Base-by-base conservation (phyloP, 768 basidiomycete species). In the Phylloporus sp. region DNA sequence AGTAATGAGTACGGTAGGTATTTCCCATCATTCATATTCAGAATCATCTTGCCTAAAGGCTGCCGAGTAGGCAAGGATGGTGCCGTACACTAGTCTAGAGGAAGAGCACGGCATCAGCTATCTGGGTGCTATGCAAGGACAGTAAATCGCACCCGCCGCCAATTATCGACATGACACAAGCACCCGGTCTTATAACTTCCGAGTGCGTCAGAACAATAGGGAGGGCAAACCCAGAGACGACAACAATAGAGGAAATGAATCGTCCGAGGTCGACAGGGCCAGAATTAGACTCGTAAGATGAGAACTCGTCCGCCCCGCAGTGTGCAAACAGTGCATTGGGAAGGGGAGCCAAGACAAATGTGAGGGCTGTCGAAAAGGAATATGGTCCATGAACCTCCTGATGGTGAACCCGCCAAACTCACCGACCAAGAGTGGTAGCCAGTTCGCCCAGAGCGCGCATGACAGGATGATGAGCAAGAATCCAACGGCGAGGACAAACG, bases 401-500 rank as follows among this genome's bases (percentile, higher is more conserved):
- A 36, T n/a, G 22, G 43, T 18, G 29, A 35, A 29, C 23, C n/a
- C 4, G 26, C 11, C 15, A 7, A 18, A 76, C 89, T 56, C 60
- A 97, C 97, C 97, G 57, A 97, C 95, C 57, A 98, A 79, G 45
- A 99, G 77, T 29, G 97, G 97, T 20, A 98, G 77, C 97, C 97
- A 99, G 69, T 99, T 99, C 13, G 83, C 74, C 86, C 88, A 98
- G 27, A 98, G 75, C 7, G 97, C 97, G 67, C 97, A 98, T 2
- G 92, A 92, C 22, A 99, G 85, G 69, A 99, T 99, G 64, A 98
- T 91, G 65, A 98, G 82, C 52, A 99, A 74, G 75, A 99, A 99
- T n/a, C 97, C 97, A 15, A 95, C 80, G 6, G 97, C 97, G 45
- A 99, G 86, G 47, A 97, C 91, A 72, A 99, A 97, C 2, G 97